These are phyloP conservation scores for Ophiostoma piceae DNA, from an alignment of 2,329 filamentous ascomycete species.

Conservation along the genomic window DNA sequence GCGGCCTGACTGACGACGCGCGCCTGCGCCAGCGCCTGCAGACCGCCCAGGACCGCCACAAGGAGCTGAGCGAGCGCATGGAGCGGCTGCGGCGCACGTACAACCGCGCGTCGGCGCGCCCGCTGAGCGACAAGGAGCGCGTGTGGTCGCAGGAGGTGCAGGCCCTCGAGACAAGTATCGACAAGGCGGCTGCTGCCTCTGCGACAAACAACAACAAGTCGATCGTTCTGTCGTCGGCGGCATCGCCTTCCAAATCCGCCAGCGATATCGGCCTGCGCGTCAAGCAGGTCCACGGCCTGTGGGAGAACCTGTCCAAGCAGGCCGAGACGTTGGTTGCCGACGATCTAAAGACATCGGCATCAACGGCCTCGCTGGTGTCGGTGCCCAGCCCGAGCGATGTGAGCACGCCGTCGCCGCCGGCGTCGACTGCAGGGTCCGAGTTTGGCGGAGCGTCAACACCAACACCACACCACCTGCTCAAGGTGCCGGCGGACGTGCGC, in stretches of 20 bases:
- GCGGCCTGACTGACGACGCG: conserved; percentile 42
- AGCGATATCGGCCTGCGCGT: conserved; percentile 52
- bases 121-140: conserved; percentile 59
- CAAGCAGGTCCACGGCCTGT: conserved; percentile 50
- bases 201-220: conserved; percentile 27
- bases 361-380: conserved; percentile 19
- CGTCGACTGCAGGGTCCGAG: not conserved
- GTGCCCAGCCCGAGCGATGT: conserved; percentile 13
- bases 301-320: conserved; percentile 49
- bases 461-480: conserved; percentile 38
- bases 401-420: conserved; percentile 29
- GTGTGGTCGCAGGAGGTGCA: conserved; percentile 45
- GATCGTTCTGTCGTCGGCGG: conserved; percentile 22
- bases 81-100: conserved; percentile 53
- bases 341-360: conserved; percentile 14
- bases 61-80: conserved; percentile 52
- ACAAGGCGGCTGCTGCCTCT: conserved; percentile 11
- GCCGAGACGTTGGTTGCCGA: conserved; percentile 40
- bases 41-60: conserved; percentile 51
- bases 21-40: conserved; percentile 56
- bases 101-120: conserved; percentile 43
- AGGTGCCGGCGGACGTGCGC: conserved; percentile 56
- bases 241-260: conserved; percentile 34
- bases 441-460: not conserved
- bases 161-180: conserved; percentile 39